phyloP scores from a whole-genome alignment of 2,329 filamentous ascomycete genomes.

The Trichoderma afroharzianum region DNA sequence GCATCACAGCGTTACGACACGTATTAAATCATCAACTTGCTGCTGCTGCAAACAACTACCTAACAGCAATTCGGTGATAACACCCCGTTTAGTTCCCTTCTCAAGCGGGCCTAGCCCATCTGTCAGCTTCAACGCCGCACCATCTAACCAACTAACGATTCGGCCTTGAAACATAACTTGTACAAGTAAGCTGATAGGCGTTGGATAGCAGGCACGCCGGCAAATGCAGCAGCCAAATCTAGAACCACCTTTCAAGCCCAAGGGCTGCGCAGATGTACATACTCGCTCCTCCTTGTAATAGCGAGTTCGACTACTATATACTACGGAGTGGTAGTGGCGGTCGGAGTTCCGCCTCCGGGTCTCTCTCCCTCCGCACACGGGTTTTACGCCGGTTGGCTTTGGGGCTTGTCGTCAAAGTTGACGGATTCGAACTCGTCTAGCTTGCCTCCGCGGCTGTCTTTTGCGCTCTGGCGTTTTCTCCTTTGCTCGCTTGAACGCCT shows the following conservation, averaged over 20 bases:
- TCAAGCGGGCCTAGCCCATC: conserved; percentile 1
- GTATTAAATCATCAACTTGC: background rate
- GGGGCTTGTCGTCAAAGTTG: background rate
- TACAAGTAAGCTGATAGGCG: conserved; percentile 4
- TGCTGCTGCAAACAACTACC: background rate
- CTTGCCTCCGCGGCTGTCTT: background rate
- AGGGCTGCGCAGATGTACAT: background rate
- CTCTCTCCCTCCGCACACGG: background rate
- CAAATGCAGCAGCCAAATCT: background rate
- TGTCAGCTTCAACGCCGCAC: background rate
- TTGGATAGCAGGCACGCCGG: background rate
- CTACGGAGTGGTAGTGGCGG: background rate
- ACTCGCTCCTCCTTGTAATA: background rate
- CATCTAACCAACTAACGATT: background rate
- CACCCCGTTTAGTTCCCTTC: background rate
- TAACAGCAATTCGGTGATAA: background rate
- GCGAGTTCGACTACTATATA: background rate
- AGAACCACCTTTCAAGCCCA: background rate
- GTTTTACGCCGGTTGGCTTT: background rate
- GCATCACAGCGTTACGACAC: background rate
- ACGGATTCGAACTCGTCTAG: background rate
- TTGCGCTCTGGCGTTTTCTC: background rate
- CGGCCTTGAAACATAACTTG: background rate
- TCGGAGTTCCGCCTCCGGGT: background rate
- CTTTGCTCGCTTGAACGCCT: background rate